Evolutionary conservation across 441 rosid genomes (phyloP), one percentile per base, ranked within the genome.

Genomic region (Iberis amara): DNA sequence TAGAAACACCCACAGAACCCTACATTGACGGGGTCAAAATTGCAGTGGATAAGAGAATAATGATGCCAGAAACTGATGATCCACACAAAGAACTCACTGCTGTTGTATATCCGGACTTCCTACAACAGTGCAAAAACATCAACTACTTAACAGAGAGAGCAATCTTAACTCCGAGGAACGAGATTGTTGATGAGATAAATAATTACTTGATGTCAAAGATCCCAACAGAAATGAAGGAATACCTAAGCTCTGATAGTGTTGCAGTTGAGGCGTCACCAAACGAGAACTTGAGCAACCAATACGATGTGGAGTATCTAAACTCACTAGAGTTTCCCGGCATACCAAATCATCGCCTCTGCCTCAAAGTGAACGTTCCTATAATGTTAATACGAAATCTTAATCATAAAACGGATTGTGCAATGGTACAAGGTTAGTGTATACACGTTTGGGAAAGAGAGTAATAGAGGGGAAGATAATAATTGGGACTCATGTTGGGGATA

Each of bases 91-190:
- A 28, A 28, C 8, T 28, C 32, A 28, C 21, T 28, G 32, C 4
- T 28, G 4, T 5, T 28, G 32, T 28, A 4, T 45, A 45, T 9
- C 50, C 50, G 11, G 8, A 45, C 36, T 45, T 45, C 50, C 4
- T 3, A 3, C 5, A 4, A 0, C 4, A 45, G 9, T 27, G 11
- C 35, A 13, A 45, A 0, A 27, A 45, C 3, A 6, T 4, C 4
- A 3, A 45, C 0, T 45, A 45, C 35, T 24, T 27, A 7, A 45
- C 21, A 11, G 33, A 51, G 6, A 35, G 55, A 8, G 43, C 43
- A 0, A 36, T 51, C 4, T 7, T 52, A n/a, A 24, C 57, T 1
- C 57, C 45, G 3, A 52, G 6, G 6, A 52, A 52, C 14, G 47
- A 52, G 4, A 39, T 46, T 8, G 8, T 9, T 0, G 8, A 39